These are phyloP conservation scores for Gnomoniopsis sp. DNA, from an alignment of 2,329 filamentous ascomycete species.

Conservation along the genomic window DNA sequence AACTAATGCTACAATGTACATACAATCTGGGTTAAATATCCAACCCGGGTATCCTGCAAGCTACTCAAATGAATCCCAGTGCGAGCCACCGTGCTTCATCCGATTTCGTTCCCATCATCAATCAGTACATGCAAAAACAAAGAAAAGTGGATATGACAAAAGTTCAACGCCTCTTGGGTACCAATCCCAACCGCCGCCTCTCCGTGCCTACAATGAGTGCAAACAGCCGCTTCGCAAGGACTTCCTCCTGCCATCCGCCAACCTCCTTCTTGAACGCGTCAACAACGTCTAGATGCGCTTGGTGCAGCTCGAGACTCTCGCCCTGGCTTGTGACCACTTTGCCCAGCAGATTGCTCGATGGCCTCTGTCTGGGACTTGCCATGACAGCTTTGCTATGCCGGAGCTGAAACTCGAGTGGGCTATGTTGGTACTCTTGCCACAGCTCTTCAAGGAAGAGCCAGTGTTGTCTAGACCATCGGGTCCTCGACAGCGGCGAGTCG, in stretches of 20 bases:
- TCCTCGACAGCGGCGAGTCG: slow-evolving; percentile 33
- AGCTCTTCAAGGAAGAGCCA: slow-evolving; percentile 52
- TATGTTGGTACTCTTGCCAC: slow-evolving; percentile 43
- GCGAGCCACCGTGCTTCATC: background rate
- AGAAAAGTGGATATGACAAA: slow-evolving; percentile 11
- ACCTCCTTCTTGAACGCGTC: slow-evolving; percentile 49
- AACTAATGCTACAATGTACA: background rate
- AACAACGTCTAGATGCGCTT: slow-evolving; percentile 57
- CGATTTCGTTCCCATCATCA: slow-evolving; percentile 8
- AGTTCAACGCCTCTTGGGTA: slow-evolving; percentile 16
- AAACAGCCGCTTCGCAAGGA: slow-evolving; percentile 51
- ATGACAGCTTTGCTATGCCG: slow-evolving; percentile 21
- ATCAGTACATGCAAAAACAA: slow-evolving; percentile 9
- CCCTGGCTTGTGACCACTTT: slow-evolving; percentile 46
- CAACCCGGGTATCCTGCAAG: slow-evolving; percentile 17
- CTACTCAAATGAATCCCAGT: background rate
- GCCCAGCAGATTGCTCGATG: slow-evolving; percentile 39
- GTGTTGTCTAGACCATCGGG: slow-evolving; percentile 47
- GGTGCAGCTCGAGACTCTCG: slow-evolving; percentile 44
- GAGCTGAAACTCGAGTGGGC: slow-evolving; percentile 36
- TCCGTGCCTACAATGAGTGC: slow-evolving; percentile 50
- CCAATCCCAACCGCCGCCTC: slow-evolving; percentile 29
- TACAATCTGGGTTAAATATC: slow-evolving; percentile 16
- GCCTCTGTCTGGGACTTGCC: slow-evolving; percentile 20
- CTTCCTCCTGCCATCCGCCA: slow-evolving; percentile 46